Conservation (phyloP, 495 filamentous ascomycete genomes). For the Xylaria bambusicola region DNA sequence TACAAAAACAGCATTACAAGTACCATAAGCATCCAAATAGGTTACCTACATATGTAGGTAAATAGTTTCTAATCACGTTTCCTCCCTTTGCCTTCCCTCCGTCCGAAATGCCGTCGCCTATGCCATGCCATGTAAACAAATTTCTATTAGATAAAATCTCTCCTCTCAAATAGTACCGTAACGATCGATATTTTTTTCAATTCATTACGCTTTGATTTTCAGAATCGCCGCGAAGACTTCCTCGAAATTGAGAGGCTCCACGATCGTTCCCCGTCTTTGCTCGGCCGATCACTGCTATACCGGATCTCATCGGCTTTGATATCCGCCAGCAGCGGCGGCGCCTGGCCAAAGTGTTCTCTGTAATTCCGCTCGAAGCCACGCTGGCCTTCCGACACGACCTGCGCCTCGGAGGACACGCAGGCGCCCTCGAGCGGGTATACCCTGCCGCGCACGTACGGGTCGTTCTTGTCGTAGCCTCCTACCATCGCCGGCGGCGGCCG, state of each 20-base stretch:
- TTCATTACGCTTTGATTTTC: no score
- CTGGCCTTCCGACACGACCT: conserved; percentile 19
- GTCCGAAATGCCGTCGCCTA: not conserved
- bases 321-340: not conserved
- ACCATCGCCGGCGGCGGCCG: not conserved
- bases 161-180: no score
- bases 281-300: not conserved
- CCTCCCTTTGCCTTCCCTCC: no score
- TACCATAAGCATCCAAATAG: not conserved
- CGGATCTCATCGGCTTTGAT: conserved; percentile 1
- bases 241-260: conserved; percentile 7
- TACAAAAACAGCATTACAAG: conserved; percentile 1
- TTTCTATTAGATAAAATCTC: no score
- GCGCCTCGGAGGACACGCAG: not conserved
- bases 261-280: not conserved
- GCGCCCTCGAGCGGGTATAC: conserved; percentile 15
- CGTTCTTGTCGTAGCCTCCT: conserved; percentile 4
- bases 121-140: no score
- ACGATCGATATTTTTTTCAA: no score
- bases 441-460: conserved; percentile 9
- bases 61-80: no score
- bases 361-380: conserved; percentile 18
- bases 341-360: conserved; percentile 3
- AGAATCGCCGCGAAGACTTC: conserved; percentile 8
- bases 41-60: no score